These are phyloP conservation scores for Aureobasidium sp. DNA, from an alignment of 2,329 filamentous ascomycete species.

Conservation along the genomic window DNA sequence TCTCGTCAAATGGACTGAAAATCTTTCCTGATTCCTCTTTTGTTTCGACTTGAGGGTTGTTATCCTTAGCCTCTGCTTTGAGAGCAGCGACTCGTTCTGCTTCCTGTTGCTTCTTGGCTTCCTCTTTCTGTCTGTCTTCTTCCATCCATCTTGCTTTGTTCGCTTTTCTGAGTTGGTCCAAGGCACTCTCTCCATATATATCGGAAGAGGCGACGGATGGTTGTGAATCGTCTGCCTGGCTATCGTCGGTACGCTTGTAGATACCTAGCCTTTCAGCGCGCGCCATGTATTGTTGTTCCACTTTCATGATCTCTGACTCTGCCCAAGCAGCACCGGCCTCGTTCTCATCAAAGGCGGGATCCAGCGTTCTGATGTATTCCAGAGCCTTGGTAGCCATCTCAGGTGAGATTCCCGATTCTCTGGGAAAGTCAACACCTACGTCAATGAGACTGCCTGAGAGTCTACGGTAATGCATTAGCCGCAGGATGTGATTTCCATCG, in stretches of 20 bases:
- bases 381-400: slow-evolving; percentile 24
- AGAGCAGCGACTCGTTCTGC: slow-evolving; percentile 11
- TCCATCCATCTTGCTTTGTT: slow-evolving; percentile 20
- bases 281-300: slow-evolving; percentile 22
- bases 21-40: slow-evolving; percentile 1
- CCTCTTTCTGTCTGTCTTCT: slow-evolving; percentile 19
- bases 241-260: slow-evolving; percentile 21
- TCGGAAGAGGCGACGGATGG: slow-evolving; percentile 20
- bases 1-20: slow-evolving; percentile 7
- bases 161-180: slow-evolving; percentile 19
- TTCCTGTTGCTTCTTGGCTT: slow-evolving; percentile 16
- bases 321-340: slow-evolving; percentile 25
- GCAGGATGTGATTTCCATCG: slow-evolving; percentile 28
- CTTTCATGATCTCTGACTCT: slow-evolving; percentile 24
- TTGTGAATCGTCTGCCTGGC: slow-evolving; percentile 18
- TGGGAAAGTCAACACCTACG: slow-evolving; percentile 24
- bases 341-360: slow-evolving; percentile 27
- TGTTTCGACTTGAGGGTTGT: neutral
- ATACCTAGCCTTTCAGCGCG: slow-evolving; percentile 26
- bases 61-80: neutral
- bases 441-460: slow-evolving; percentile 30
- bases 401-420: slow-evolving; percentile 17
- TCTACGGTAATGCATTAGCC: slow-evolving; percentile 28
- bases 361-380: slow-evolving; percentile 23
- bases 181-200: slow-evolving; percentile 21